These are phyloP conservation scores for Globisporangium splendens DNA, from an alignment of 352 stramenopile species.

Conservation along the genomic window DNA sequence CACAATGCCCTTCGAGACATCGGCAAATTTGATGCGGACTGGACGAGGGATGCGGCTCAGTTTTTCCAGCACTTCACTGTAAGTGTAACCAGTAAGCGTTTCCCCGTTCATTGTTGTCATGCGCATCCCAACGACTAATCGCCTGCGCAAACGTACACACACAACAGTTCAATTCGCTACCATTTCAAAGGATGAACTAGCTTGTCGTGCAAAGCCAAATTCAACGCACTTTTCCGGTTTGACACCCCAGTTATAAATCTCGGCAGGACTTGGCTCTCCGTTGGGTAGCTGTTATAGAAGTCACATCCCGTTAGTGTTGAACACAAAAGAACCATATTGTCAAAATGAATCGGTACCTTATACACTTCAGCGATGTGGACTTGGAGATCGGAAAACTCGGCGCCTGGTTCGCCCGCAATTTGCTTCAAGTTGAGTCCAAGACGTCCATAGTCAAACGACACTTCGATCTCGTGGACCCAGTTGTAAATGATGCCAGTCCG, in stretches of 20 bases:
- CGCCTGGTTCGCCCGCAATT: constrained; percentile 68
- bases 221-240: constrained; percentile 73
- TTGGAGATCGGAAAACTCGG: constrained; percentile 66
- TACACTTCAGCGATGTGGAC: constrained; percentile 84
- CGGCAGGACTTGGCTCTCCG: constrained; percentile 75
- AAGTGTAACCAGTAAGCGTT: constrained; percentile 72
- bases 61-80: constrained; percentile 74
- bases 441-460: constrained; percentile 72
- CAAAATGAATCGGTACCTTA: constrained; percentile 33
- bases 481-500: constrained; percentile 62
- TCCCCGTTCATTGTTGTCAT: constrained; percentile 83
- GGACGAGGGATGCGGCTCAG: constrained; percentile 62
- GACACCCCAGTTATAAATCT: constrained; percentile 90
- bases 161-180: neutral
- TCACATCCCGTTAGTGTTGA: neutral
- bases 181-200: neutral
- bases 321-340: neutral
- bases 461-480: constrained; percentile 81
- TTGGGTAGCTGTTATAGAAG: constrained; percentile 41
- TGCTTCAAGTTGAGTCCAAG: constrained; percentile 84
- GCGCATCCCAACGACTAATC: constrained; percentile 72
- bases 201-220: neutral
- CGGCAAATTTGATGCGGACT: constrained; percentile 80
- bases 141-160: constrained; percentile 20
- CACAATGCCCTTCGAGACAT: constrained; percentile 82